These are phyloP conservation scores for Boechera retrofracta DNA, from an alignment of 345 rosid species.

Conservation along the genomic window DNA sequence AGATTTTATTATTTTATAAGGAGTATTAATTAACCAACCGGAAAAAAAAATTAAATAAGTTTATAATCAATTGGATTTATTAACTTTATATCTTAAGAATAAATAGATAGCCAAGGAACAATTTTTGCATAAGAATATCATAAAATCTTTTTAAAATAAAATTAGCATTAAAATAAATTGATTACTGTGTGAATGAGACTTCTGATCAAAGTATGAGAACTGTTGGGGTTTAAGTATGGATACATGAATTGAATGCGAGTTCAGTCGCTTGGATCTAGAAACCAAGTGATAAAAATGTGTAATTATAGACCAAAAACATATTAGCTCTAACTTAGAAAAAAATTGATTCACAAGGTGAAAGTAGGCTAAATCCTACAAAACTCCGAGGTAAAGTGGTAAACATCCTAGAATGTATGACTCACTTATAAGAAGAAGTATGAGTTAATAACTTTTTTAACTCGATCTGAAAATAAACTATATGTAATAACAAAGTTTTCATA, in stretches of 20 bases:
- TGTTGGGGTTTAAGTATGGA: neutral
- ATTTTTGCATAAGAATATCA: neutral
- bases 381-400: no score
- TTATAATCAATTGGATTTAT: neutral
- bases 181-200: no score
- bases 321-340: no score
- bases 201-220: no score
- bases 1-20: neutral
- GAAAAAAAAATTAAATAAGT: neutral
- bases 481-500: neutral
- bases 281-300: neutral
- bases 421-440: no score
- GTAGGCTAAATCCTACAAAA: no score
- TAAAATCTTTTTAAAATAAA: neutral
- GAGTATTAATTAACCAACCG: neutral
- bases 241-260: neutral
- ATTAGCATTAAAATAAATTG: no score
- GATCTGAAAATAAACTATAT: no score
- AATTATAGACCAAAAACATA: neutral
- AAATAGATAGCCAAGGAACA: neutral
- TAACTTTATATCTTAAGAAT: neutral
- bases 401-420: no score
- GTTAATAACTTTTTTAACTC: no score
- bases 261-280: neutral
- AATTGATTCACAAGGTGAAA: no score